phyloP scores from a whole-genome alignment of 1,284 basidiomycete genomes.

The Sporisorium iseilematis-ciliati region DNA sequence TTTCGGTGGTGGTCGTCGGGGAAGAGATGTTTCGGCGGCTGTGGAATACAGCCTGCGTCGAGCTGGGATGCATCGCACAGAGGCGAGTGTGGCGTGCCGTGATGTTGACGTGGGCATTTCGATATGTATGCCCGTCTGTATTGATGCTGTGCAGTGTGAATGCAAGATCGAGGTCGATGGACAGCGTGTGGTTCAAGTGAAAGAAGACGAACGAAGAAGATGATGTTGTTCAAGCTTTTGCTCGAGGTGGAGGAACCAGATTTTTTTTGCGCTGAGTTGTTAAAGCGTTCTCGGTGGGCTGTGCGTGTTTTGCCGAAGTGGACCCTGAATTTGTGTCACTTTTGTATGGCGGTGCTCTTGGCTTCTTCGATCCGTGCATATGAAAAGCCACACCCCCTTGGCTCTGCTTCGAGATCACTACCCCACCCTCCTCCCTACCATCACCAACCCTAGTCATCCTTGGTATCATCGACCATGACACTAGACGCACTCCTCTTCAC shows the following conservation, averaged over 20 bases:
- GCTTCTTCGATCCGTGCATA: not conserved
- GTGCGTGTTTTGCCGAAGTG: no score
- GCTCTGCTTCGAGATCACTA: not conserved
- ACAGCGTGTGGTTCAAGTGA: no score
- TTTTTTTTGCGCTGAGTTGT: no score
- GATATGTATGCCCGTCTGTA: not conserved
- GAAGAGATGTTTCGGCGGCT: not conserved
- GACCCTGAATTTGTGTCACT: constrained; percentile 16
- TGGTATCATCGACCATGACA: constrained; percentile 22
- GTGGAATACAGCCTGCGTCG: constrained; percentile 13
- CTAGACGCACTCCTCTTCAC: constrained; percentile 56
- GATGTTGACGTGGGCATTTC: constrained; percentile 16
- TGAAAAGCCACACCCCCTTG: no score
- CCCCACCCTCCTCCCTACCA: not conserved
- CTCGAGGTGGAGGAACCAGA: constrained; percentile 4
- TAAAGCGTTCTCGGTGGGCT: no score
- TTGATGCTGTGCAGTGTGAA: not conserved
- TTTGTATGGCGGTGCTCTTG: constrained; percentile 6
- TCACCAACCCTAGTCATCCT: not conserved
- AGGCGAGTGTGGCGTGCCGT: not conserved
- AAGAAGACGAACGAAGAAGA: not conserved
- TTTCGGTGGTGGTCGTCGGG: constrained; percentile 11
- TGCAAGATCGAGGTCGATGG: not conserved
- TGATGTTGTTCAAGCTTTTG: not conserved
- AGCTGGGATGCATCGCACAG: not conserved